Base-by-base conservation (phyloP, 345 rosid genomes). In the Cardamine chenopodiifolia region DNA sequence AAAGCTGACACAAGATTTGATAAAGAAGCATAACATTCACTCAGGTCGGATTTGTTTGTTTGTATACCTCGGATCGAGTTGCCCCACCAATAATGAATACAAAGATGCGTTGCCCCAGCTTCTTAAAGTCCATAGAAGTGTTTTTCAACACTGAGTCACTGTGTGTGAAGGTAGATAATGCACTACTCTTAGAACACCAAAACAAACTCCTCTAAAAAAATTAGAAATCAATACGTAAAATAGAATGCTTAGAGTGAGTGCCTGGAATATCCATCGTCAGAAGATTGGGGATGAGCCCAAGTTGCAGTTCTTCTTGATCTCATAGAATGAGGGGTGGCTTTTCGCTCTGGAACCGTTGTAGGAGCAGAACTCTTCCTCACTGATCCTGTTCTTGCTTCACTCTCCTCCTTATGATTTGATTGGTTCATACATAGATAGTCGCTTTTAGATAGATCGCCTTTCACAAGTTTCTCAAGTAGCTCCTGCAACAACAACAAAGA, bases 191-290 rank as follows among this genome's bases (percentile, higher is more conserved):
- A 35, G 72, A 73, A 55, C 32, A 53, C 18, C 47, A 59, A 26
- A 7, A 61, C 64, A 58, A 57, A 28, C 61, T 60, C 42, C 26
- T 45, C 25, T 15, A 49, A 62, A 14, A 8, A 14, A 40, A 18
- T 0, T 8, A 7, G 0, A 28, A n/a, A 28, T 12, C 22, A 52
- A 7, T 13, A 26, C 25, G 20, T 20, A 44, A 32, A 42, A n/a
- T 42, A 62, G 62, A 72, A 26, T 50, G 53, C 11, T 44, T 4
- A 17, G 78, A 56, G 31, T 25, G 40, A 0, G 34, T 81, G 87
- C 98, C 97, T 88, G 57, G 96, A 86, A 80, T 74, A 79, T 68
- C 97, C 95, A 58, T 94, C 98, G 67, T 94, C 98, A 18, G 96
- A 89, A 82, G 71, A 72, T 18, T 72, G 81, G 65, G 85, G 82